phyloP scores from a whole-genome alignment of 2,329 filamentous ascomycete genomes.

The Delphinella strobiligena region DNA sequence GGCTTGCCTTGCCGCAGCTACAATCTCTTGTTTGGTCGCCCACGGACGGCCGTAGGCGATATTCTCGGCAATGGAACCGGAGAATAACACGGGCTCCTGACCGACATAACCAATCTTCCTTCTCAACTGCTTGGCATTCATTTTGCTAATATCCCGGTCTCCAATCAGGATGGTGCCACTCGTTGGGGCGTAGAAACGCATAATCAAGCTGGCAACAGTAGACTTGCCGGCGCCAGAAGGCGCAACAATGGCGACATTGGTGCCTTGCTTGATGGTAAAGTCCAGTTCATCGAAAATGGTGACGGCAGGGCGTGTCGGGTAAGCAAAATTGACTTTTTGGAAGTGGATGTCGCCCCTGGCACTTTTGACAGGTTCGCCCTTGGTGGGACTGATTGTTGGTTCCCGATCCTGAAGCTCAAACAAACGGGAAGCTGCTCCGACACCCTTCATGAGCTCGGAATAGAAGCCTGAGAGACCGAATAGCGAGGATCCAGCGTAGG shows the following conservation, averaged over 20 bases:
- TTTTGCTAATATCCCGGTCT: constrained; percentile 65
- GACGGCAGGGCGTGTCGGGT: constrained; percentile 86
- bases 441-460: constrained; percentile 97
- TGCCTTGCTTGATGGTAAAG: constrained; percentile 86
- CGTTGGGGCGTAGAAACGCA: constrained; percentile 83
- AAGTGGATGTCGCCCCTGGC: constrained; percentile 86
- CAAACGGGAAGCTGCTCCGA: constrained; percentile 86
- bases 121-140: constrained; percentile 90
- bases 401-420: constrained; percentile 92
- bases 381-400: constrained; percentile 76
- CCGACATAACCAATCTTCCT: constrained; percentile 90
- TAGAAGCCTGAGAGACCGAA: constrained; percentile 95
- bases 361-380: constrained; percentile 64
- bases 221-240: constrained; percentile 94
- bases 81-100: constrained; percentile 89
- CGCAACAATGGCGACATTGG: constrained; percentile 91
- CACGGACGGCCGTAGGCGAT: constrained; percentile 81
- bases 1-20: constrained; percentile 75
- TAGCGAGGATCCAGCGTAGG: constrained; percentile 71
- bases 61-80: constrained; percentile 73
- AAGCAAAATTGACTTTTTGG: constrained; percentile 73
- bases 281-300: constrained; percentile 78
- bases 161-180: constrained; percentile 69
- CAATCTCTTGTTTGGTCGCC: constrained; percentile 68
- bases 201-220: constrained; percentile 79